Base-by-base conservation (phyloP, 2,329 filamentous ascomycete species). In the Diaporthe citriasiana region DNA sequence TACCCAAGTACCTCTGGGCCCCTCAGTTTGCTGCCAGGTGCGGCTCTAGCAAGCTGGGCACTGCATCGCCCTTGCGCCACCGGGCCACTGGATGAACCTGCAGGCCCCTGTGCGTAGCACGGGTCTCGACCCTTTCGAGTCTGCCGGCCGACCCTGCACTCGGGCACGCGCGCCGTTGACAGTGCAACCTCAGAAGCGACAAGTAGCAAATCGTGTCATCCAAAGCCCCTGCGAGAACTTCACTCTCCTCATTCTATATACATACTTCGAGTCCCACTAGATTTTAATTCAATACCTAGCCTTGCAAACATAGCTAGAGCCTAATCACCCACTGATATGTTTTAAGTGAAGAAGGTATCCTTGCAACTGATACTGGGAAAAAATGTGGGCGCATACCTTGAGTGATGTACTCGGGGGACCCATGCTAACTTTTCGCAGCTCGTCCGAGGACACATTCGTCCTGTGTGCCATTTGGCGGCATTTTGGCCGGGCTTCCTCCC, bases 371-470 rank as follows among this genome's bases (percentile, higher is more conserved):
- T 27, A 38, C 25, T 47, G 15, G 42, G 8, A 30, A 42, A 55
- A 68, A 63, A 42, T 47, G 56, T 71, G 47, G 47, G 38, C 30
- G 25, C 45, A 1, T 47, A 55, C 22, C 35, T 40, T 25, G 55
- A 27, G 35, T 53, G 25, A 33, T 45, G 40, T 33, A 68, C 47
- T 40, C 47, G 30, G 63, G 55, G 33, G 55, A n/a, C 35, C 35
- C 35, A 50, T 63, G 53, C 56, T 63, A 53, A 71, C 45, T 71
- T 71, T 55, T 63, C 47, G 50, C 47, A 71, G 70, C 56, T 63
- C n/a, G 27, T 35, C n/a, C 38, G n/a, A 53, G 63, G 63, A 47
- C 63, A 66, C 22, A 27, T 35, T 25, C 33, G 45, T 27, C 33
- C 30, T 12, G 25, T 27, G 22, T 38, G 63, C n/a, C 22, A 35